phyloP scores from a whole-genome alignment of 176 grass and related monocot species.

The Juncus inflexus region DNA sequence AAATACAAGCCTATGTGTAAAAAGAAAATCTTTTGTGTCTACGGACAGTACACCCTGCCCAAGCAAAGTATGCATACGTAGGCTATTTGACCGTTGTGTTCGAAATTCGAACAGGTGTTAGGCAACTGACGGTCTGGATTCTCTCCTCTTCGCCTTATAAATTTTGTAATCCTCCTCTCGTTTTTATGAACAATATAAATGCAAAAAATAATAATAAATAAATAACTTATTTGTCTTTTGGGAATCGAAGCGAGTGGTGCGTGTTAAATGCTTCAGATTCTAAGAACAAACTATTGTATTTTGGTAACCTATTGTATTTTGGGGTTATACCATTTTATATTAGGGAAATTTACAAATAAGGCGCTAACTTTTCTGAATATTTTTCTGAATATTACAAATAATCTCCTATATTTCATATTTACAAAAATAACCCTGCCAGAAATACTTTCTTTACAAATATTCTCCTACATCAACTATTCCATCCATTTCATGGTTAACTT shows the following conservation, averaged over 20 bases:
- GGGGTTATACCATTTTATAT: no score
- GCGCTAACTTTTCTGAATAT: neutral
- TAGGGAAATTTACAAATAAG: neutral
- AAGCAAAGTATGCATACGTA: neutral
- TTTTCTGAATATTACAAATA: neutral
- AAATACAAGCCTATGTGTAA: neutral
- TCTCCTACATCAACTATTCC: no score
- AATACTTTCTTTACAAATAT: no score
- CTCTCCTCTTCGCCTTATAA: slow-evolving; percentile 6
- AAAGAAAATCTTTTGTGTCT: no score
- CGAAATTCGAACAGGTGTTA: slow-evolving; percentile 15
- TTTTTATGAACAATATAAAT: neutral
- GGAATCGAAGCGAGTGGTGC: slow-evolving; percentile 11
- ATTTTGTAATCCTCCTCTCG: neutral
- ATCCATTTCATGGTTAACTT: no score
- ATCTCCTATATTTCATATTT: slow-evolving; percentile 1
- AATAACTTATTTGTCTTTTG: neutral
- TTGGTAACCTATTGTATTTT: neutral
- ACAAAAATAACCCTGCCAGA: no score
- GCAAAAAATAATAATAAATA: neutral
- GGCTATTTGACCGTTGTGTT: slow-evolving; percentile 12
- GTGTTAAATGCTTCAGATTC: slow-evolving; percentile 20
- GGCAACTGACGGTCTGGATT: slow-evolving; percentile 9
- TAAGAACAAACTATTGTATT: neutral
- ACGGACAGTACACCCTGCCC: no score